phyloP scores from a whole-genome alignment of 441 rosid species.

The Populus hybrid region DNA sequence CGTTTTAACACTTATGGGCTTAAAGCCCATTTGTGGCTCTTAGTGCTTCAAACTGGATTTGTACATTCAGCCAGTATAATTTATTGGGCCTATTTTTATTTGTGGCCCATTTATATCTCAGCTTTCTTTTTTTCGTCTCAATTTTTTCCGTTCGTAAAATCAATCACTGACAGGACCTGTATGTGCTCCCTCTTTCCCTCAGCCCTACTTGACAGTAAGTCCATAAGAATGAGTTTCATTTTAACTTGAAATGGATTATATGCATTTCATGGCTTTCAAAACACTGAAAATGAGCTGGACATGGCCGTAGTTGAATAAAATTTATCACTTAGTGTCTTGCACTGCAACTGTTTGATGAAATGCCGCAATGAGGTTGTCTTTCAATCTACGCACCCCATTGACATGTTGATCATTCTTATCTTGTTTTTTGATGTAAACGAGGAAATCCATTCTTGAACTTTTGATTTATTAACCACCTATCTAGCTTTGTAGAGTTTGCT shows the following conservation, averaged over 20 bases:
- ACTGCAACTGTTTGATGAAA: conserved; percentile 36
- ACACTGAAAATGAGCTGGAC: background rate
- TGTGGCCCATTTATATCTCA: background rate
- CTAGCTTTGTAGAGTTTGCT: background rate
- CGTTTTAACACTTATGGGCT: background rate
- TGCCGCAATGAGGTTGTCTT: conserved; percentile 13
- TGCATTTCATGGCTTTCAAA: background rate
- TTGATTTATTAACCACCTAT: background rate
- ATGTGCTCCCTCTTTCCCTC: background rate
- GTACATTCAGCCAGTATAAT: background rate
- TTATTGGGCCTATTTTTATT: background rate
- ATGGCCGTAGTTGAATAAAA: background rate
- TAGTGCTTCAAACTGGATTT: background rate
- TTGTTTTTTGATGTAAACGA: background rate
- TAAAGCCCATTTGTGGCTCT: too few species aligned
- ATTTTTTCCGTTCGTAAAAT: background rate
- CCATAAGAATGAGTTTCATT: background rate
- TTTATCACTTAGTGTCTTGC: background rate
- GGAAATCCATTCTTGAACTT: background rate
- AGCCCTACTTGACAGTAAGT: background rate
- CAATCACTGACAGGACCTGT: background rate
- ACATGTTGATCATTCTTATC: background rate
- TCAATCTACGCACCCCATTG: background rate
- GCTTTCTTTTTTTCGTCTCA: background rate
- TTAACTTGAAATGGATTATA: background rate